These are phyloP conservation scores for Suillus brevipes DNA, from an alignment of 768 basidiomycete species.

Conservation along the genomic window DNA sequence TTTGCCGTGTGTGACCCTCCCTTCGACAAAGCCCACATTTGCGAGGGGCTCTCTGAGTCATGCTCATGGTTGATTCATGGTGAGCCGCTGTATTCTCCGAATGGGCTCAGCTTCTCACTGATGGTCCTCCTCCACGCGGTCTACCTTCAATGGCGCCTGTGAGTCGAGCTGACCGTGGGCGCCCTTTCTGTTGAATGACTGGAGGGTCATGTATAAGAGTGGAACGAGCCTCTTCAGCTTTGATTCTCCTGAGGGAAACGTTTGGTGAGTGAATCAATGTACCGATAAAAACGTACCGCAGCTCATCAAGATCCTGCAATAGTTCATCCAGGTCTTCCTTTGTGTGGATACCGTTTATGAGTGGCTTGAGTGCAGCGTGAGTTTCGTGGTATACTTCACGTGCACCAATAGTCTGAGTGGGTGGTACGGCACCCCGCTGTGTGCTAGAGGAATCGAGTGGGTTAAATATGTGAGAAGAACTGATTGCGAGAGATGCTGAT, in stretches of 20 bases:
- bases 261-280: background rate
- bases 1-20: conserved; percentile 18
- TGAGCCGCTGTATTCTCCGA: background rate
- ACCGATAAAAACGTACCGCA: conserved; percentile 17
- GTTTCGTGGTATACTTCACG: conserved; percentile 25
- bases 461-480: background rate
- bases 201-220: conserved; percentile 23
- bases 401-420: conserved; percentile 27
- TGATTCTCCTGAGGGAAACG: background rate
- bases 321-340: conserved; percentile 27
- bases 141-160: conserved; percentile 24
- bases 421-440: conserved; percentile 1
- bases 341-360: conserved; percentile 25
- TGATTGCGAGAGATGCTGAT: too few relatives aligned
- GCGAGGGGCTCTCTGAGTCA: conserved; percentile 5
- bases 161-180: conserved; percentile 20
- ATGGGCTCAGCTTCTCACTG: background rate
- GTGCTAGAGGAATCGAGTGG: background rate
- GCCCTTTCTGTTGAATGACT: conserved; percentile 23
- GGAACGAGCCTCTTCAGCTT: background rate
- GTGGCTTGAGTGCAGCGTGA: conserved; percentile 24
- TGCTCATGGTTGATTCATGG: background rate
- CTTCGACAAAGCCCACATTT: conserved; percentile 17
- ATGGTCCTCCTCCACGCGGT: conserved; percentile 16
- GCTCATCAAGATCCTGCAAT: conserved; percentile 15